phyloP scores from a whole-genome alignment of 306 rosid genomes.

The Psophocarpus tetragonolobus region DNA sequence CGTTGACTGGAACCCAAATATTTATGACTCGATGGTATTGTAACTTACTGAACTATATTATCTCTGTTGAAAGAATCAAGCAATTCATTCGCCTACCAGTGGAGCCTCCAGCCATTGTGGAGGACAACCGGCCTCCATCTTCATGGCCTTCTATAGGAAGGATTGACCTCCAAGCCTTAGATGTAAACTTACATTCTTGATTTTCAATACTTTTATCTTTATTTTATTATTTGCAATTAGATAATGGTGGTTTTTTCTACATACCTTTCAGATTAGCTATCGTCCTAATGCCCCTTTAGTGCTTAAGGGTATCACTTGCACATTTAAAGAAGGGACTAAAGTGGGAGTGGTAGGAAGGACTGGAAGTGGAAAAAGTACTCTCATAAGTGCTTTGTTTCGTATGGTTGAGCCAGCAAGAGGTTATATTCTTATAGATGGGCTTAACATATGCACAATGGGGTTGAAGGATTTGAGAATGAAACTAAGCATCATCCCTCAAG shows the following conservation, averaged over 20 bases:
- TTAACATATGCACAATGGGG: conserved; percentile 67
- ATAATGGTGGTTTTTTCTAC: too few relatives aligned
- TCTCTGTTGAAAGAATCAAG: conserved; percentile 75
- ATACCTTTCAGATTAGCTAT: conserved; percentile 58
- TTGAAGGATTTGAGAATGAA: conserved; percentile 70
- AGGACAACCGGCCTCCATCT: conserved; percentile 54
- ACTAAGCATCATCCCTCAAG: conserved; percentile 84
- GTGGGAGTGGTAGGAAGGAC: conserved; percentile 89
- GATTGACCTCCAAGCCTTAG: conserved; percentile 53
- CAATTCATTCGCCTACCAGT: conserved; percentile 68
- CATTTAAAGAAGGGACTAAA: conserved; percentile 59
- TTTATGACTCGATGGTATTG: conserved; percentile 51
- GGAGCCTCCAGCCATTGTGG: conserved; percentile 61
- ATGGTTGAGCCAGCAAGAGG: conserved; percentile 74
- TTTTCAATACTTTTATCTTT: too few relatives aligned
- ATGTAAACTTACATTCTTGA: too few relatives aligned
- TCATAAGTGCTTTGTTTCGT: conserved; percentile 76
- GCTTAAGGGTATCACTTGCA: conserved; percentile 71
- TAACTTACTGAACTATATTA: conserved; percentile 46
- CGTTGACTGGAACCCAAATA: conserved; percentile 41
- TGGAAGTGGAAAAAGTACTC: conserved; percentile 74
- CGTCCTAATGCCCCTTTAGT: conserved; percentile 64
- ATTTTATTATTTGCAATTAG: too few relatives aligned
- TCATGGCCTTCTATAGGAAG: conserved; percentile 61
- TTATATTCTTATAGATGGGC: conserved; percentile 53